Evolutionary conservation across 257 asterid genomes (phyloP).

Genomic region (Fraxinus pennsylvanica): DNA sequence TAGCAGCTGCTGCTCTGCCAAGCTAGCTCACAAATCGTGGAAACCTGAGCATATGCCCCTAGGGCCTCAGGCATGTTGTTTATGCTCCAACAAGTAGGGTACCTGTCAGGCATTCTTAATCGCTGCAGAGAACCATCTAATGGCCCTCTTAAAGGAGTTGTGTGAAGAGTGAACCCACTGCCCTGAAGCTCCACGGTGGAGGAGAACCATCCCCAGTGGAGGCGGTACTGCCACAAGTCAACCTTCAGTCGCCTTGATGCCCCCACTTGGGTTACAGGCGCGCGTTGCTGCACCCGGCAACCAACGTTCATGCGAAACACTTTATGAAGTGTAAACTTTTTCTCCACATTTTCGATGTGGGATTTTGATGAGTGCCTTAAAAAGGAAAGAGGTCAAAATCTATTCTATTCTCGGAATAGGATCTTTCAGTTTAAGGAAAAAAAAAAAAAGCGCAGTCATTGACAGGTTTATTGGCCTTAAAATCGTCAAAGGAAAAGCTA

Average conservation of each 20-base stretch:
- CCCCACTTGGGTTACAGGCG: constrained; percentile 2
- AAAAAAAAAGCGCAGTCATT: not conserved
- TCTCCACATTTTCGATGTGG: not conserved
- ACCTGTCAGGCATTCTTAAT: not conserved
- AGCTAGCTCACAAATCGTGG: not conserved
- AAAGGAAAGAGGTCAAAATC: not conserved
- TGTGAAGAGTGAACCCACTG: not conserved
- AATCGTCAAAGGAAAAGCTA: not conserved
- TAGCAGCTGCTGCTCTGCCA: constrained; percentile 8
- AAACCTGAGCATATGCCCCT: not conserved
- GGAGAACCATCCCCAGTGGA: not conserved
- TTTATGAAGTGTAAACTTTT: not conserved
- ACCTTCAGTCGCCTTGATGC: constrained; percentile 3
- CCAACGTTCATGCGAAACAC: not conserved
- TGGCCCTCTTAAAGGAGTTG: not conserved
- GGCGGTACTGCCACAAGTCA: not conserved
- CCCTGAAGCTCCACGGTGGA: not conserved
- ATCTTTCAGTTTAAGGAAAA: not conserved
- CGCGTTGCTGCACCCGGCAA: not conserved
- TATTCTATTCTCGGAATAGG: not conserved
- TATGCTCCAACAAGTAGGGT: not conserved
- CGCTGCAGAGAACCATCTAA: not conserved
- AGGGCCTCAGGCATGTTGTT: not conserved
- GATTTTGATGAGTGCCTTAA: not conserved
- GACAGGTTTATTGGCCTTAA: not conserved